These are phyloP conservation scores for Glycine tomentella DNA, from an alignment of 306 rosid species.

Conservation along the genomic window DNA sequence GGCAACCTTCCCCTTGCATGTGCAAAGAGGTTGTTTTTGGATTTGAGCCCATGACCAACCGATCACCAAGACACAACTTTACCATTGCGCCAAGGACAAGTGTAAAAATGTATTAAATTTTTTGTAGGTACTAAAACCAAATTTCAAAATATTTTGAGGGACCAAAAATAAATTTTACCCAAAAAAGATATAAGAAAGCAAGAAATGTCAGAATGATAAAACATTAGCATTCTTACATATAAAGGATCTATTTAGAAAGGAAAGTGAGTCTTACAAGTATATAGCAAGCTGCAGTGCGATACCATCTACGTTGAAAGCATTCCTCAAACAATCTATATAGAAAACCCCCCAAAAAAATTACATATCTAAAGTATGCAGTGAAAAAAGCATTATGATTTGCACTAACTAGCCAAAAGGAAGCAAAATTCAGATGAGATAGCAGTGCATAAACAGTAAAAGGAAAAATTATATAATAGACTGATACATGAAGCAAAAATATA, in stretches of 20 bases:
- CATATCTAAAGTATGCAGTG: too few species aligned
- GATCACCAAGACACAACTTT: too few species aligned
- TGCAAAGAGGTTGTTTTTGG: too few species aligned
- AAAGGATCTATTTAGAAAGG: constrained; percentile 36
- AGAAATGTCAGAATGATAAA: constrained; percentile 34
- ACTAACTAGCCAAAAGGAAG: constrained; percentile 14
- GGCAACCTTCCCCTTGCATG: too few species aligned
- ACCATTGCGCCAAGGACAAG: neutral
- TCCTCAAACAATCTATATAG: constrained; percentile 90
- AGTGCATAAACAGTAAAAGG: constrained; percentile 23
- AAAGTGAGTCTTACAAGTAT: constrained; percentile 77
- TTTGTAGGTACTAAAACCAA: neutral
- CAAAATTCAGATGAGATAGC: constrained; percentile 22
- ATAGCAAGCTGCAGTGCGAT: constrained; percentile 96
- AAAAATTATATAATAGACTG: neutral
- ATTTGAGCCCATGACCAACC: too few species aligned
- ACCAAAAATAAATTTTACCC: neutral
- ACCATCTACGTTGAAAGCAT: constrained; percentile 99
- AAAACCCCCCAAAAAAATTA: constrained; percentile 23
- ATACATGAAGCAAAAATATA: constrained; percentile 3
- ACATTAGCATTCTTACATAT: neutral
- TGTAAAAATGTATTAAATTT: neutral
- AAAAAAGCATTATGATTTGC: neutral
- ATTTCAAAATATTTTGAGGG: neutral
- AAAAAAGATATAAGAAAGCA: constrained; percentile 1